phyloP scores from a whole-genome alignment of 2,329 filamentous ascomycete species.

The Coniosporium tulheliwenetii region DNA sequence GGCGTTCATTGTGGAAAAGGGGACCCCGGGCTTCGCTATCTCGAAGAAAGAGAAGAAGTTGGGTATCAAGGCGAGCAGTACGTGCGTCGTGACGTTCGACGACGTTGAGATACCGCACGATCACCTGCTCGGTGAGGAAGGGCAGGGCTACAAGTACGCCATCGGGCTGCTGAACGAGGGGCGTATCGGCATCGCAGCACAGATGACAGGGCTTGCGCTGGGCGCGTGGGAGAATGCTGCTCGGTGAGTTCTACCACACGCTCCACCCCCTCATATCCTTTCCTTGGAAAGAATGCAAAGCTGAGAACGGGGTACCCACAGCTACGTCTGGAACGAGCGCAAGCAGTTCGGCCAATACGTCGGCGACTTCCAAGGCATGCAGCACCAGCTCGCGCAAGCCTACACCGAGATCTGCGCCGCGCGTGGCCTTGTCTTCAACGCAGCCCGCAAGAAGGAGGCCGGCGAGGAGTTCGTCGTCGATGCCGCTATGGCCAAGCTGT shows the following conservation, averaged over 20 bases:
- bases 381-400: constrained; percentile 93
- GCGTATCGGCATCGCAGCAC: constrained; percentile 91
- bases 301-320: constrained; percentile 11
- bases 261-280: not conserved
- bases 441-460: constrained; percentile 93
- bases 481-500: constrained; percentile 96
- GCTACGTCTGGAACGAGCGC: constrained; percentile 95
- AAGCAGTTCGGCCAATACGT: constrained; percentile 90
- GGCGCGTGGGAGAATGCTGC: constrained; percentile 93
- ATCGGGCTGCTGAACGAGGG: constrained; percentile 91
- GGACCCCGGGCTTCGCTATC: constrained; percentile 74
- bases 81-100: constrained; percentile 94
- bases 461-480: constrained; percentile 91
- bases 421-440: constrained; percentile 86
- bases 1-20: constrained; percentile 89
- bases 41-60: constrained; percentile 99
- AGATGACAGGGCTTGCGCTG: constrained; percentile 94
- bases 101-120: constrained; percentile 81
- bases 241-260: constrained; percentile 30
- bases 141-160: constrained; percentile 95
- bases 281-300: not conserved
- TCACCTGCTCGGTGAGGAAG: constrained; percentile 76
- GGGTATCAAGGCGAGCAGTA: constrained; percentile 88
- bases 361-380: constrained; percentile 97
- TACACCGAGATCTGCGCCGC: constrained; percentile 90